phyloP scores from a whole-genome alignment of 371 early-diverging fungal species.

The Umbelopsis sp. region DNA sequence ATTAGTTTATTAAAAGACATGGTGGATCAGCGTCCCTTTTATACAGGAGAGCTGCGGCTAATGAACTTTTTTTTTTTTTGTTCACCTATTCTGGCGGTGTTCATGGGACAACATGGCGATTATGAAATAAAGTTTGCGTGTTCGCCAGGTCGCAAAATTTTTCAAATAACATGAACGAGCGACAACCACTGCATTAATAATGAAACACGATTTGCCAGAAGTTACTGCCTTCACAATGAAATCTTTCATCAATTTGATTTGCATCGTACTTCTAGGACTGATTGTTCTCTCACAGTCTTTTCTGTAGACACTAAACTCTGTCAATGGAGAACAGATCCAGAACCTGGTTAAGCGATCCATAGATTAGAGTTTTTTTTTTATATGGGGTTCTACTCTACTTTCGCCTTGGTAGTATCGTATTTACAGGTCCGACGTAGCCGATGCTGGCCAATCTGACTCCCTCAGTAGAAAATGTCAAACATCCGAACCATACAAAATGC shows the following conservation, averaged over 20 bases:
- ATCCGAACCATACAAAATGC: not conserved
- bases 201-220: not conserved
- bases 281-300: not conserved
- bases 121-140: not conserved
- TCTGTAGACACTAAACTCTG: not conserved
- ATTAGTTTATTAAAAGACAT: not conserved
- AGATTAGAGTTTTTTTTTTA: not conserved
- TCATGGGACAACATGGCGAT: not conserved
- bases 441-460: not conserved
- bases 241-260: not conserved
- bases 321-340: slow-evolving; percentile 6
- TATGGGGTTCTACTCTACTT: not conserved
- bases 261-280: not conserved
- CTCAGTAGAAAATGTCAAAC: slow-evolving; percentile 1
- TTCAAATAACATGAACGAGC: not conserved
- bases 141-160: not conserved
- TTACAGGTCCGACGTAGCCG: not conserved
- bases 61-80: not conserved
- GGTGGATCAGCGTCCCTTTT: not conserved
- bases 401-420: not conserved
- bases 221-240: not conserved
- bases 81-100: not conserved
- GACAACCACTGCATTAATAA: not conserved
- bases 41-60: not conserved
- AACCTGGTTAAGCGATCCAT: not conserved